A percentile compares a stretch with the other conserved stretches of the same genome.
These are phyloP conservation scores for Solanum aculeatissimum DNA, from an alignment of 305 asterid species.

Conservation along the genomic window DNA sequence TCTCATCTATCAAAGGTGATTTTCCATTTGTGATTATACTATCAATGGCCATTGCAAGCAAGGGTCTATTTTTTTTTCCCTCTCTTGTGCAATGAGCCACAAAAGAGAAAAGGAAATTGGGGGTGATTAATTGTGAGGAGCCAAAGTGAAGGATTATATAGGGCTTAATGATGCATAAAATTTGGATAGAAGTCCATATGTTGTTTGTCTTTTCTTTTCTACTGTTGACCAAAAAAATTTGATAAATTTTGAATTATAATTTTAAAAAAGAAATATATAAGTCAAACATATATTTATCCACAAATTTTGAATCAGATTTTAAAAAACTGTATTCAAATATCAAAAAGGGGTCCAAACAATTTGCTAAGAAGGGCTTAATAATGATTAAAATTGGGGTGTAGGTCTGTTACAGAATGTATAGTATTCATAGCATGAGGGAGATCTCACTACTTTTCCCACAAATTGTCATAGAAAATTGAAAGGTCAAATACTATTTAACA, in stretches of 20 bases:
- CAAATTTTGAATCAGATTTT: background rate
- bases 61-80: background rate
- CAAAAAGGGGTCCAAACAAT: background rate
- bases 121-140: background rate
- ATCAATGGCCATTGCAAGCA: slow-evolving; percentile 46
- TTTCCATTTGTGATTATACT: slow-evolving; percentile 16
- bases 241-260: background rate
- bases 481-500: too few species aligned
- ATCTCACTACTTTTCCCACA: too few species aligned
- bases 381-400: background rate
- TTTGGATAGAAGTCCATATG: background rate
- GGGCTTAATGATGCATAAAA: background rate
- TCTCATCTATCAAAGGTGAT: background rate
- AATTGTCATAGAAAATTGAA: too few species aligned
- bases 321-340: too few species aligned
- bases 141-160: background rate
- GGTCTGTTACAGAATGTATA: too few species aligned
- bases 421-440: too few species aligned
- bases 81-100: too few species aligned
- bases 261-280: background rate
- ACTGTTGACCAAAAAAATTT: background rate
- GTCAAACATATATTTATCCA: background rate
- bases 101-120: background rate
- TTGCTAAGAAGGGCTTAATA: slow-evolving; percentile 5
- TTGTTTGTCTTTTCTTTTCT: background rate